Conservation (phyloP, 805 yeast genomes). For the Novakomyces olei region DNA sequence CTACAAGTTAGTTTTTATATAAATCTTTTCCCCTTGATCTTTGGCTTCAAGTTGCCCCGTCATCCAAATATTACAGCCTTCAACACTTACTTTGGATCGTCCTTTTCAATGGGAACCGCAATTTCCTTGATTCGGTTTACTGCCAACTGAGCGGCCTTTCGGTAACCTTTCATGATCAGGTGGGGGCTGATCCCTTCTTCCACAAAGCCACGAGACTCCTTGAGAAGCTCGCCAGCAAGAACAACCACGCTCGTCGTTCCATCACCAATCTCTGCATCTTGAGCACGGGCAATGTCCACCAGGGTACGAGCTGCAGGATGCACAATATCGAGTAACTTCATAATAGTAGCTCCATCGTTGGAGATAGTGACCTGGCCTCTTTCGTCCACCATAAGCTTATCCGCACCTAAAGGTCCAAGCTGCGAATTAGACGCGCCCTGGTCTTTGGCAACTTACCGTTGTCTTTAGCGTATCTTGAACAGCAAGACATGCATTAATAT, state of each 20-base stretch:
- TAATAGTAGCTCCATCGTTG: conserved; percentile 87
- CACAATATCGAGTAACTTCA: conserved; percentile 76
- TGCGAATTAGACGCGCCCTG: too few relatives aligned
- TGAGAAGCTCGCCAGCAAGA: conserved; percentile 68
- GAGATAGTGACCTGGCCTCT: conserved; percentile 84
- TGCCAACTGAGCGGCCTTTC: conserved; percentile 61
- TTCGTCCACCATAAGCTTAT: conserved; percentile 50
- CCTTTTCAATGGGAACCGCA: conserved; percentile 42
- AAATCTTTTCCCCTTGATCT: too few relatives aligned
- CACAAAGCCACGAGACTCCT: conserved; percentile 71
- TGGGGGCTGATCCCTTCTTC: conserved; percentile 94
- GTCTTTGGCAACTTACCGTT: too few relatives aligned
- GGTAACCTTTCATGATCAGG: conserved; percentile 66
- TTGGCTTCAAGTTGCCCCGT: too few relatives aligned
- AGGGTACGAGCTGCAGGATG: conserved; percentile 95
- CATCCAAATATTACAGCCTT: background rate
- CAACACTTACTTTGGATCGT: conserved; percentile 18
- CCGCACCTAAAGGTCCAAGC: conserved; percentile 95
- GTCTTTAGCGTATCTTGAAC: conserved; percentile 89
- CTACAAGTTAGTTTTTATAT: conserved; percentile 3
- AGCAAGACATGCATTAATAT: conserved; percentile 91
- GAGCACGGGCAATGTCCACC: conserved; percentile 86
- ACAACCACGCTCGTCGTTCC: conserved; percentile 96
- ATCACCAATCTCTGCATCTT: conserved; percentile 96
- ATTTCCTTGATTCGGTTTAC: conserved; percentile 49